Evolutionary conservation across 257 asterid genomes (phyloP).

Genomic region (Solanum medicagineum): DNA sequence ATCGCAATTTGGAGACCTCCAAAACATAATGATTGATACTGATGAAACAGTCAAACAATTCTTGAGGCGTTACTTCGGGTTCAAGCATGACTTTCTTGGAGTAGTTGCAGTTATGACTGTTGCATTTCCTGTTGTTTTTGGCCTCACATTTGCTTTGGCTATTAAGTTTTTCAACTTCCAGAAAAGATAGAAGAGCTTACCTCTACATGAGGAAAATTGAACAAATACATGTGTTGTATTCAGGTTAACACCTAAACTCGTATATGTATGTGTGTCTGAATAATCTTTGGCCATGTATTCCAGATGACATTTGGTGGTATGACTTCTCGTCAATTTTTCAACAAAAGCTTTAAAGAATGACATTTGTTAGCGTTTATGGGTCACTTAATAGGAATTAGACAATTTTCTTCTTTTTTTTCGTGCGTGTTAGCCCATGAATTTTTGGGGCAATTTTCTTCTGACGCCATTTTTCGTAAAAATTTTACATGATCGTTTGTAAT

Average conservation of each 20-base stretch:
- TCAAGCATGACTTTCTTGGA: constrained; percentile 39
- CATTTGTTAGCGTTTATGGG: too few relatives aligned
- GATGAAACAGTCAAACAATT: constrained; percentile 21
- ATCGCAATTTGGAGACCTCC: constrained; percentile 50
- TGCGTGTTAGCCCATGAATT: too few relatives aligned
- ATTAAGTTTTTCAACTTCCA: constrained; percentile 50
- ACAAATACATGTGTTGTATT: too few relatives aligned
- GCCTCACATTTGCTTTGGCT: constrained; percentile 26
- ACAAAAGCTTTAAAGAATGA: too few relatives aligned
- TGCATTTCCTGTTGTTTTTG: constrained; percentile 22
- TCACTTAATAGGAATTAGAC: too few relatives aligned
- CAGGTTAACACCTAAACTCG: background rate
- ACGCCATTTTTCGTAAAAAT: too few relatives aligned
- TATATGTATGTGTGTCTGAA: background rate
- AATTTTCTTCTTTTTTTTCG: too few relatives aligned
- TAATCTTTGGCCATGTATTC: too few relatives aligned
- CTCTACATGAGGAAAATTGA: background rate
- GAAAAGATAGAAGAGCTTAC: constrained; percentile 17
- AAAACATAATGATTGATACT: background rate
- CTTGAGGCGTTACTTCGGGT: constrained; percentile 37
- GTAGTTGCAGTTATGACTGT: constrained; percentile 20
- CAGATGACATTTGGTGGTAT: too few relatives aligned
- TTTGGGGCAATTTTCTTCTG: too few relatives aligned
- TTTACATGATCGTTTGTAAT: too few relatives aligned
- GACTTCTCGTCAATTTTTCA: too few relatives aligned